phyloP scores from a whole-genome alignment of 192 early-diverging fungal species.

The Chytriomyces confervae region DNA sequence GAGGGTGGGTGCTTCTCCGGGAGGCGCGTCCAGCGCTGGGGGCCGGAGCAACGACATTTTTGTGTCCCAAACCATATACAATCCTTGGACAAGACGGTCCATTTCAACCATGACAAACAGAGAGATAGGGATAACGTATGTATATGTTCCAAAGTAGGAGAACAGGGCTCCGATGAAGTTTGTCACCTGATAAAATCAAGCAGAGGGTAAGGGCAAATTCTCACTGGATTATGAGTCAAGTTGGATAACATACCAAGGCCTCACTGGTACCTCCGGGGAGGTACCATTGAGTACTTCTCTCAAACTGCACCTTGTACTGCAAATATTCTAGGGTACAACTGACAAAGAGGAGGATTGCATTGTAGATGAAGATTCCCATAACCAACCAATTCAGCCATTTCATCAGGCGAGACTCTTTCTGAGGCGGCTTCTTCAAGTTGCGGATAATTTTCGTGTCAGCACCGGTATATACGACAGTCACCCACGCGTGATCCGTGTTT shows the following conservation, averaged over 20 bases:
- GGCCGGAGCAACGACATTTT: constrained; percentile 54
- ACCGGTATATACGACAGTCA: constrained; percentile 62
- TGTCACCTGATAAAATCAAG: constrained; percentile 9
- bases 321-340: constrained; percentile 42
- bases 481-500: constrained; percentile 58
- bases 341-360: constrained; percentile 46
- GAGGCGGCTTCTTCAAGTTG: constrained; percentile 52
- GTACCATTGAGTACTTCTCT: constrained; percentile 46
- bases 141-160: constrained; percentile 63
- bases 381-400: constrained; percentile 80
- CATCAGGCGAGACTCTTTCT: constrained; percentile 80
- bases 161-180: constrained; percentile 45
- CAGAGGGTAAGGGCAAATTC: background rate
- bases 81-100: constrained; percentile 68
- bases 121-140: constrained; percentile 77
- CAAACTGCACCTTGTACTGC: constrained; percentile 31
- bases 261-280: constrained; percentile 2
- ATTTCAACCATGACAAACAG: constrained; percentile 77
- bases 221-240: background rate
- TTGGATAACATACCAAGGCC: constrained; percentile 11
- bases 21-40: constrained; percentile 32
- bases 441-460: constrained; percentile 62
- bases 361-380: constrained; percentile 52
- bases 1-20: constrained; percentile 14
- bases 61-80: constrained; percentile 68